Evolutionary conservation across 805 yeast species (phyloP).

Genomic region (Yarrowia sp.): DNA sequence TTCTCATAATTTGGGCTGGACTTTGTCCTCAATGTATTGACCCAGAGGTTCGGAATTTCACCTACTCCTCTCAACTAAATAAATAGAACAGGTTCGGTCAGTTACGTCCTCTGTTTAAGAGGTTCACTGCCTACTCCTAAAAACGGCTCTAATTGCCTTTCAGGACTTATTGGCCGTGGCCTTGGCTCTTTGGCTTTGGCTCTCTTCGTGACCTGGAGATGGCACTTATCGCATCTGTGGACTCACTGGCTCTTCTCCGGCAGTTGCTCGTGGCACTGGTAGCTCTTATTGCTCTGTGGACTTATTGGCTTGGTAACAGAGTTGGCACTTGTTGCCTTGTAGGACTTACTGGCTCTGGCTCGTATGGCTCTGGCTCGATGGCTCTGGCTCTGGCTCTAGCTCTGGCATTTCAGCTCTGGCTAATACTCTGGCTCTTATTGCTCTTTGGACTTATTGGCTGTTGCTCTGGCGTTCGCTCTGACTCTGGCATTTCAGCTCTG

Average conservation of each 20-base stretch:
- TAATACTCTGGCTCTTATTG: not conserved
- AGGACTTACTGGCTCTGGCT: too few relatives aligned
- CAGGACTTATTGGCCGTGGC: too few relatives aligned
- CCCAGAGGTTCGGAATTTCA: conserved; percentile 8
- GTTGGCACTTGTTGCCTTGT: too few relatives aligned
- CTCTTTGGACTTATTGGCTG: not conserved
- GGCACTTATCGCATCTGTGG: not conserved
- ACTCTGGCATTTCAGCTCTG: not conserved
- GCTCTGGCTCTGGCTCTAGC: too few relatives aligned
- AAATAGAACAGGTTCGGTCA: not conserved
- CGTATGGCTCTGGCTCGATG: too few relatives aligned
- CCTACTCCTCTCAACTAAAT: conserved; percentile 6
- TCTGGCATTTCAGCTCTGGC: not conserved
- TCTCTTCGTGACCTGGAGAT: not conserved
- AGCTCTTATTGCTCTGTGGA: not conserved
- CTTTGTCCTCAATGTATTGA: not conserved
- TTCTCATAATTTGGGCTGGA: not conserved
- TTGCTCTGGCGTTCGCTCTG: not conserved
- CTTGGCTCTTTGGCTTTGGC: not conserved
- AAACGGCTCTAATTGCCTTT: too few relatives aligned
- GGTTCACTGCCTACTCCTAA: too few relatives aligned
- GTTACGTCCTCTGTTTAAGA: not conserved
- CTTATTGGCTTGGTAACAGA: not conserved
- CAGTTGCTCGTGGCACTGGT: not conserved
- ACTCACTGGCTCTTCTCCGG: conserved; percentile 3